Conservation (phyloP, 2,329 filamentous ascomycete genomes). For the Plenodomus lindquistii region DNA sequence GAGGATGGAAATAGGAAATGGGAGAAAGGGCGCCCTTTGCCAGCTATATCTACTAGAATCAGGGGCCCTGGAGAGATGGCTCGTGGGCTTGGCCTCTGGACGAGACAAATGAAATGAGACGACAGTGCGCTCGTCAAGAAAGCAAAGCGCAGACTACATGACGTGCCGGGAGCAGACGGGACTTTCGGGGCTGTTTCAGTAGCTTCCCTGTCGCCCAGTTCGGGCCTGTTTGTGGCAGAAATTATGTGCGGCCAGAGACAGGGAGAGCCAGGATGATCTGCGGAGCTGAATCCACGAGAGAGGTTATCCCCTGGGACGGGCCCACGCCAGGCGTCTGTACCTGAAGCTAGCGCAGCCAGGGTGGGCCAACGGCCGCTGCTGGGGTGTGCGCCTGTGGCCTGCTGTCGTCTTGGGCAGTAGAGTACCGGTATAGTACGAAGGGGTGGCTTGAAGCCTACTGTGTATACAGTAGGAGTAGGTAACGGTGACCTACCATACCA, state of each 20-base stretch:
- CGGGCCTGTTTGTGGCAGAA: conserved; percentile 28
- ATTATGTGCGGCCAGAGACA: conserved; percentile 23
- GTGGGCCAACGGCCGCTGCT: conserved; percentile 24
- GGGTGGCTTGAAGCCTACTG: too few species aligned
- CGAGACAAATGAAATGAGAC: conserved; percentile 47
- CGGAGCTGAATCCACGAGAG: conserved; percentile 30
- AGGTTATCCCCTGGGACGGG: conserved; percentile 21
- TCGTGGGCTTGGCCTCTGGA: conserved; percentile 39
- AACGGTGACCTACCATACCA: too few species aligned
- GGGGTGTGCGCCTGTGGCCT: conserved; percentile 6
- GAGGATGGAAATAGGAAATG: conserved; percentile 25
- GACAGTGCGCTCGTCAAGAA: conserved; percentile 36
- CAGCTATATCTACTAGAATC: conserved; percentile 38
- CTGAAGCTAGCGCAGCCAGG: conserved; percentile 18
- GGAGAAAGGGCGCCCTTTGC: conserved; percentile 29
- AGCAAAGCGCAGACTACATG: conserved; percentile 44
- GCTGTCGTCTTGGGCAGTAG: background rate
- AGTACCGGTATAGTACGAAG: background rate
- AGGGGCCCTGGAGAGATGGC: conserved; percentile 37
- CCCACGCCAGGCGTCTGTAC: conserved; percentile 21
- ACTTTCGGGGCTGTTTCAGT: conserved; percentile 45
- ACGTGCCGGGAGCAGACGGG: conserved; percentile 46
- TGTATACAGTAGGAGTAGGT: too few species aligned
- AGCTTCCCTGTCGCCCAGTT: conserved; percentile 33
- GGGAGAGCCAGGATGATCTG: conserved; percentile 36